Conservation (phyloP, 208 protist genomes). For the Novymonas esmeraldas region DNA sequence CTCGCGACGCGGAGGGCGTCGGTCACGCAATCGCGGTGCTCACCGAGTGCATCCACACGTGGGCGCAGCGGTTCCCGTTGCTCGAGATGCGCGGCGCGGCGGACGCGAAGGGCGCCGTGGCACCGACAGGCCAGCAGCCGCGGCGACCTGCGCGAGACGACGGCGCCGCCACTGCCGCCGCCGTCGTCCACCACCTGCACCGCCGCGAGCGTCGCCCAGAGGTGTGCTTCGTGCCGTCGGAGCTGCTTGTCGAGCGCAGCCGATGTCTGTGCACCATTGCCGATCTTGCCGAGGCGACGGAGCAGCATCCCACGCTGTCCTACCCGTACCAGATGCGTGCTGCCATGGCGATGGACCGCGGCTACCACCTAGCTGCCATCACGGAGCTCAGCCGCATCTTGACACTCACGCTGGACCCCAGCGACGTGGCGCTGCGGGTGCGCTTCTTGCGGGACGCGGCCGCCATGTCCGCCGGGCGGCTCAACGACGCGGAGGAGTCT, state of each 20-base stretch:
- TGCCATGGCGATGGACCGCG: conserved; percentile 51
- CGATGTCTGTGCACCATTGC: conserved; percentile 21
- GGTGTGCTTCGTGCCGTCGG: conserved; percentile 33
- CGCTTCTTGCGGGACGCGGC: conserved; percentile 38
- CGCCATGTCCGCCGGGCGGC: conserved; percentile 2
- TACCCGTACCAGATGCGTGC: conserved; percentile 49
- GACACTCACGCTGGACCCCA: conserved; percentile 26
- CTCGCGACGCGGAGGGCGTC: conserved; percentile 9
- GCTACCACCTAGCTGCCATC: conserved; percentile 34
- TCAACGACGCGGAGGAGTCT: neutral
- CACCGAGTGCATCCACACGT: conserved; percentile 31
- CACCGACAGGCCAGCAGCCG: neutral
- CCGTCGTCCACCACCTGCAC: conserved; percentile 8
- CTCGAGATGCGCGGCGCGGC: conserved; percentile 4
- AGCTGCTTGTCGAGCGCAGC: conserved; percentile 39
- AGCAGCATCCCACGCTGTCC: conserved; percentile 34
- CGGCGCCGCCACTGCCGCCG: no score
- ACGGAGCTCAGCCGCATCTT: conserved; percentile 42
- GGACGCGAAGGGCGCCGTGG: neutral
- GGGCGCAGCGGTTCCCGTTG: conserved; percentile 23
- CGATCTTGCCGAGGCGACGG: conserved; percentile 36
- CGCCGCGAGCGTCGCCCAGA: conserved; percentile 33
- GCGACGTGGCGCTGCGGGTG: conserved; percentile 43
- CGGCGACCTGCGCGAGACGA: no score
- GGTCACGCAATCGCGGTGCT: conserved; percentile 12